phyloP scores from a whole-genome alignment of 768 basidiomycete genomes.

The Strobilomyces dryophilus region DNA sequence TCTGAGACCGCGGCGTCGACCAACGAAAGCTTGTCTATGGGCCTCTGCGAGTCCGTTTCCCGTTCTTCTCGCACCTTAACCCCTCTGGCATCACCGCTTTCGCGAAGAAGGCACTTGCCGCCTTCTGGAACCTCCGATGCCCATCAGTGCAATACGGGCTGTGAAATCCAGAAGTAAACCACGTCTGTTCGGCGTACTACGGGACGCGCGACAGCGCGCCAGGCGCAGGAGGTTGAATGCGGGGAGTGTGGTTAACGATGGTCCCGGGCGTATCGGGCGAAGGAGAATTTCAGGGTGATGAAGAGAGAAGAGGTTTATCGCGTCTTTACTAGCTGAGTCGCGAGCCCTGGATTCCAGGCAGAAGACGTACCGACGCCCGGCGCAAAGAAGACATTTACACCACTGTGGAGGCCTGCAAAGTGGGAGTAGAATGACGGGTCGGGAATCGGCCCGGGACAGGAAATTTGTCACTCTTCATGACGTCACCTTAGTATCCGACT shows the following conservation, averaged over 20 bases:
- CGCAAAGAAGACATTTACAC: conserved; percentile 67
- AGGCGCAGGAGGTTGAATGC: conserved; percentile 48
- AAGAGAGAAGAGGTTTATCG: conserved; percentile 82
- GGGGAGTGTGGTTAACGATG: conserved; percentile 51
- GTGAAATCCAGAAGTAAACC: conserved; percentile 64
- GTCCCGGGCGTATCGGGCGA: conserved; percentile 64
- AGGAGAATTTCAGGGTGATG: conserved; percentile 79
- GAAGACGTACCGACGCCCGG: conserved; percentile 51
- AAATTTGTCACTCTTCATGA: too few species aligned
- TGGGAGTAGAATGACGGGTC: too few species aligned
- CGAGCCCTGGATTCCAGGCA: background rate
- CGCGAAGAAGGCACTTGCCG: conserved; percentile 71
- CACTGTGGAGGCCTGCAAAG: conserved; percentile 82
- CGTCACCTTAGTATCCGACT: too few species aligned
- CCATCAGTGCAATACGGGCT: conserved; percentile 76
- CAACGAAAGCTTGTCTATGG: conserved; percentile 86
- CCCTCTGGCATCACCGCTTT: conserved; percentile 76
- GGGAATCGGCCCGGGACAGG: too few species aligned
- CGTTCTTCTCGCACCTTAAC: conserved; percentile 73
- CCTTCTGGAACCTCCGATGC: conserved; percentile 72
- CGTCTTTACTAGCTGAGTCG: conserved; percentile 59
- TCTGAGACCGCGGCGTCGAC: too few species aligned
- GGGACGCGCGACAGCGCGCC: conserved; percentile 75
- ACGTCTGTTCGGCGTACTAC: conserved; percentile 83
- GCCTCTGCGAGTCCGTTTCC: conserved; percentile 77